Evolutionary conservation across 768 basidiomycete species (phyloP).

Genomic region (Suillus variegatus): DNA sequence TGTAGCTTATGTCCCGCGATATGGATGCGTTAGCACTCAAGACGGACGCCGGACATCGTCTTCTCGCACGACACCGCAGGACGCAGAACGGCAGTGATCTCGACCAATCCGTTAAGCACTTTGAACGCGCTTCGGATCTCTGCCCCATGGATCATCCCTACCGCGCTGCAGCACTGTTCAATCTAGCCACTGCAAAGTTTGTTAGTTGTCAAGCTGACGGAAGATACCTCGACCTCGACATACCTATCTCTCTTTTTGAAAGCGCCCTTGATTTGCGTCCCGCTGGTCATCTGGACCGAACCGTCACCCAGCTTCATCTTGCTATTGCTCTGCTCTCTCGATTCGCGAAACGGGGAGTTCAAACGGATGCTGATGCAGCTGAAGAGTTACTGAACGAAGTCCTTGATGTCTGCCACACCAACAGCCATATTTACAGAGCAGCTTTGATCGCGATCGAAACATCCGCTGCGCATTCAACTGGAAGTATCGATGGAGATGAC

Average conservation of each 20-base stretch:
- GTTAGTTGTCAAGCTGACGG: neutral
- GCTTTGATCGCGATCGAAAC: neutral
- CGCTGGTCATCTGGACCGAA: too few species aligned
- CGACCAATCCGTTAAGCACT: neutral
- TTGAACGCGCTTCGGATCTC: neutral
- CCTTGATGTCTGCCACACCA: neutral
- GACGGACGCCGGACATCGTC: neutral
- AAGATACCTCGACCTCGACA: neutral
- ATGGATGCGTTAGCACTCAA: too few species aligned
- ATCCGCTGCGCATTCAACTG: neutral
- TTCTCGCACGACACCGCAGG: neutral
- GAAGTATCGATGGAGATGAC: neutral
- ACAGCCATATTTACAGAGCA: neutral
- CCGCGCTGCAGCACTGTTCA: neutral
- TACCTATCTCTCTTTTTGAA: neutral
- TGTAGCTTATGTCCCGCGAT: too few species aligned
- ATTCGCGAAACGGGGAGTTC: neutral
- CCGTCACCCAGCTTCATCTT: neutral
- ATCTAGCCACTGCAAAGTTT: neutral
- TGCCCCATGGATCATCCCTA: neutral
- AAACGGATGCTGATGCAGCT: neutral
- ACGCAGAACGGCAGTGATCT: neutral
- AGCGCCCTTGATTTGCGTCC: too few species aligned
- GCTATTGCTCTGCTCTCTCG: neutral
- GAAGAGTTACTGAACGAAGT: neutral